Evolutionary conservation across 345 rosid species (phyloP).

Genomic region (Eucalyptus marginata): DNA sequence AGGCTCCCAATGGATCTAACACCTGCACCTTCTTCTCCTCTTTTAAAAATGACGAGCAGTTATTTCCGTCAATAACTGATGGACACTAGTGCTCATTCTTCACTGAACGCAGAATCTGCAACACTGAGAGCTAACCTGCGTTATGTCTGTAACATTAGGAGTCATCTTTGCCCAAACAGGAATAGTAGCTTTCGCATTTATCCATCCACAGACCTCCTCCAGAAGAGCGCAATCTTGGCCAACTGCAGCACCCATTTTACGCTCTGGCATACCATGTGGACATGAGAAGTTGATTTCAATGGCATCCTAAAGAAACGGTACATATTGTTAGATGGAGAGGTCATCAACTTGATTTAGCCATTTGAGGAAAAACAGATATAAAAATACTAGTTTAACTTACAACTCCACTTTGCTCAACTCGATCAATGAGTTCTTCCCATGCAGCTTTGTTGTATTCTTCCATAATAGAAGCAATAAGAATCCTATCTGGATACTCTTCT

Average conservation of each 20-base stretch:
- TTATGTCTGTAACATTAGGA: constrained; percentile 94
- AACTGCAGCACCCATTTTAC: constrained; percentile 98
- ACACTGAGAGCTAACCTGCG: constrained; percentile 33
- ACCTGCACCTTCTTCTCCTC: neutral
- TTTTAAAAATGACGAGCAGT: neutral
- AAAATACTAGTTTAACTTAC: constrained; percentile 29
- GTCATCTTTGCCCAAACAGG: constrained; percentile 99
- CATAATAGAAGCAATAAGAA: constrained; percentile 96
- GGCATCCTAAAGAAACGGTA: constrained; percentile 50
- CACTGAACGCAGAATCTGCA: neutral
- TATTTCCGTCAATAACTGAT: neutral
- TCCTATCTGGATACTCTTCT: constrained; percentile 79
- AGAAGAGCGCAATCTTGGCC: constrained; percentile 83
- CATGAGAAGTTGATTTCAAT: constrained; percentile 94
- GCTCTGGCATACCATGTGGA: constrained; percentile 99
- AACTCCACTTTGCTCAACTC: constrained; percentile 91
- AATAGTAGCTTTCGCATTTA: constrained; percentile 88
- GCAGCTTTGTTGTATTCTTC: constrained; percentile 84
- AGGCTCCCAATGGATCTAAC: neutral
- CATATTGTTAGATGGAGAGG: neutral
- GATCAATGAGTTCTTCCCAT: constrained; percentile 96
- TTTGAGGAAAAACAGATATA: neutral
- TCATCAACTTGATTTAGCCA: neutral
- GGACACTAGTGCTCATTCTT: neutral
- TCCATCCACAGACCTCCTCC: constrained; percentile 92